Conservation (phyloP, 2,329 filamentous ascomycete genomes). For the Pseudonectria buxi region DNA sequence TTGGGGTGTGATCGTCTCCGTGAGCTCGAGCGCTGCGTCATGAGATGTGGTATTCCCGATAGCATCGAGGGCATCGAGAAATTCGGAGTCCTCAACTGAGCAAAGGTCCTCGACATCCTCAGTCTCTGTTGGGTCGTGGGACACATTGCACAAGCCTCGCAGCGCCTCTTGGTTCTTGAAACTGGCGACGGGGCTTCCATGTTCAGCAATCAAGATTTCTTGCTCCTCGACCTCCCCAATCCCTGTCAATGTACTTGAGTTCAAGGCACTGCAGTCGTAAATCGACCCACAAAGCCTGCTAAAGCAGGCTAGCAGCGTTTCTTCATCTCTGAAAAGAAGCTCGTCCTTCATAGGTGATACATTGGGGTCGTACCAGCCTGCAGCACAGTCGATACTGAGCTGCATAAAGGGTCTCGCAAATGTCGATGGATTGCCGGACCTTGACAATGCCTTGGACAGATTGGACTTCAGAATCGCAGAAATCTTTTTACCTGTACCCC, state of each 20-base stretch:
- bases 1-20: too few relatives aligned
- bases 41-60: constrained; percentile 3
- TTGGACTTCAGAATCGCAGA: constrained; percentile 44
- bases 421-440: constrained; percentile 15
- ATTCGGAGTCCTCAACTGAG: constrained; percentile 3
- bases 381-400: constrained; percentile 56
- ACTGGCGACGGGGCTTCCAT: too few relatives aligned
- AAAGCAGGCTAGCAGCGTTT: constrained; percentile 38
- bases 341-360: constrained; percentile 67
- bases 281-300: constrained; percentile 34
- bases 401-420: constrained; percentile 53
- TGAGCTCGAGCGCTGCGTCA: too few relatives aligned
- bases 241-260: too few relatives aligned
- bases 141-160: neutral
- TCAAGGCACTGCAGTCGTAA: constrained; percentile 23
- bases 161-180: too few relatives aligned
- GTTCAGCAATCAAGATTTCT: too few relatives aligned
- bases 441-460: constrained; percentile 29
- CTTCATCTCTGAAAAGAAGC: constrained; percentile 57
- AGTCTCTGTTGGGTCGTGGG: neutral
- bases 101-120: constrained; percentile 1
- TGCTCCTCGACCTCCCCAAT: too few relatives aligned
- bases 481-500: constrained; percentile 56
- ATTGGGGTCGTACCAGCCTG: constrained; percentile 63
- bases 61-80: constrained; percentile 8